Evolutionary conservation across 495 filamentous ascomycete species (phyloP), one percentile per base, ranked within the genome.

Genomic region (Talaromyces ruber): DNA sequence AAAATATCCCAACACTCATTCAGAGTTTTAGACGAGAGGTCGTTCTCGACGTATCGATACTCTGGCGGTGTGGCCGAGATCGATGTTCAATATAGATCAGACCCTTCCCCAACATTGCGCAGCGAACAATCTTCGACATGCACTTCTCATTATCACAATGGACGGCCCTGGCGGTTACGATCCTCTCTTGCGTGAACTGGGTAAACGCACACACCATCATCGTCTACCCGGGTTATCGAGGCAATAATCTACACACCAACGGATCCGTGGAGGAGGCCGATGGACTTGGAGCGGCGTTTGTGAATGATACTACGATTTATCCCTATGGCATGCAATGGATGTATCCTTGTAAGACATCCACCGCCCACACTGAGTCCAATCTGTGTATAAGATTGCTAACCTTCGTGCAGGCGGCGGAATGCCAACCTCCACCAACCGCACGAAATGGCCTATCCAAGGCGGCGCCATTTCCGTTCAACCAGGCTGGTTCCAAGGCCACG

Each of bases 241-340:
- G 92, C 65, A 88, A 99, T 77, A 98, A 96, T 71, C 82, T 98
- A 45, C 81, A 87, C 66, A 88, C 87, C 52, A 95, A 91, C 72
- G 84, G 83, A 5, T 83, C 83, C 3, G 66, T 83, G 58, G 66
- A 64, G 34, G 67, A 79, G 52, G 34, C 75, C 12, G 60, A 77
- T 60, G 76, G 82, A 47, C 67, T 84, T 32, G 76, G 77, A 65
- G 68, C 77, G 0, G 80, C 79, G n/a, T 72, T 68, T 66, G 72
- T 67, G 55, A 81, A 79, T 58, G 72, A 70, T 45, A 74, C 76
- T 25, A 62, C 67, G 50, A 69, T 74, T 6, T 95, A 83, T 69
- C 93, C 92, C 3, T 96, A 90, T 67, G 94, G 95, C 75, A 93
- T 96, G 91, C 89, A 97, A 77, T 98, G 94, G 93, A 86, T 88